phyloP scores from a whole-genome alignment of 306 rosid genomes.

The Acacia acuminata region DNA sequence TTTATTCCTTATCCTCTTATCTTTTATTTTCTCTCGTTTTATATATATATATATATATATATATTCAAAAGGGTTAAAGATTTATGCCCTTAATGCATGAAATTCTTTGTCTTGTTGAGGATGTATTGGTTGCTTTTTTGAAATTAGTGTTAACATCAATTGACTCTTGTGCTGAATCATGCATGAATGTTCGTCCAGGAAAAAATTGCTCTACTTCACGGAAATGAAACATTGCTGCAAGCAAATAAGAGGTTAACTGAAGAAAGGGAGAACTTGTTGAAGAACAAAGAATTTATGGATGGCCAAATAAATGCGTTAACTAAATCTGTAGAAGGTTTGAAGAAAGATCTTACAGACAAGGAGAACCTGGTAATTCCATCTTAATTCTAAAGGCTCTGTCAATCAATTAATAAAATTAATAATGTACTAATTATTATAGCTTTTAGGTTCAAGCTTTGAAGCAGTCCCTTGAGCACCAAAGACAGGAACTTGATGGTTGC shows the following conservation, averaged over 20 bases:
- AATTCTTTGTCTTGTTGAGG: conserved; percentile 3
- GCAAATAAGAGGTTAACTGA: conserved; percentile 57
- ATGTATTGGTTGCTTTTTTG: conserved; percentile 14
- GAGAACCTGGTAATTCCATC: conserved; percentile 67
- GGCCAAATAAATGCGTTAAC: conserved; percentile 67
- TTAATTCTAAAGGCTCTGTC: conserved; percentile 32
- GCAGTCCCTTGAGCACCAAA: conserved; percentile 76
- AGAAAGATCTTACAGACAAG: conserved; percentile 82
- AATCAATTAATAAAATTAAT: conserved; percentile 23
- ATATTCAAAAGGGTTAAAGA: neutral
- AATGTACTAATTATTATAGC: conserved; percentile 26
- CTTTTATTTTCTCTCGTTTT: neutral
- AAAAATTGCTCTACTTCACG: conserved; percentile 68
- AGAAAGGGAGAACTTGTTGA: conserved; percentile 65
- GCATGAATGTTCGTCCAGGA: conserved; percentile 60
- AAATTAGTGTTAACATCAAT: conserved; percentile 6
- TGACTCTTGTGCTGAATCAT: conserved; percentile 25
- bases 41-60: neutral
- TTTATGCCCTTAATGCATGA: neutral
- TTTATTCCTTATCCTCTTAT: neutral
- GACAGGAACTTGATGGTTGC: conserved; percentile 79
- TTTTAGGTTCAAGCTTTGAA: conserved; percentile 76
- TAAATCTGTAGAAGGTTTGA: conserved; percentile 78
- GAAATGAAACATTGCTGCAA: conserved; percentile 62
- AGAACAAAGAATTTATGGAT: conserved; percentile 68